Percentiles rank a stretch among this genome's conserved stretches.
Conservation (phyloP, 345 rosid genomes). For the Bruguiera sexangula region DNA sequence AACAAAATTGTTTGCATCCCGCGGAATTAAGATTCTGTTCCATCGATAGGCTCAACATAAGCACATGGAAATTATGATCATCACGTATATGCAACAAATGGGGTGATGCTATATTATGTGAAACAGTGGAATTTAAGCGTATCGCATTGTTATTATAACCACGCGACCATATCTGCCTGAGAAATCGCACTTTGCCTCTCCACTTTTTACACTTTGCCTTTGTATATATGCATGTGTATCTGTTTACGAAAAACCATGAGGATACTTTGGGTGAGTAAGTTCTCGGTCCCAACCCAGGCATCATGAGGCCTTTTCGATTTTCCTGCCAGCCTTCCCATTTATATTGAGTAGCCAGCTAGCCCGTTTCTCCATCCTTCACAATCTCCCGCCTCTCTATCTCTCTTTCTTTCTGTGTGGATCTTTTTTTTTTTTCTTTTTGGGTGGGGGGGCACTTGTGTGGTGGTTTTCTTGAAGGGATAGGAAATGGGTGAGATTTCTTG, state of each 20-base stretch:
- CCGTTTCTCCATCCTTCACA: conserved; percentile 12
- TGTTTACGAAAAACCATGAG: conserved; percentile 22
- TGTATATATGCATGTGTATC: background rate
- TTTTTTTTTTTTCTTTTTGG: too few relatives aligned
- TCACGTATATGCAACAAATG: background rate
- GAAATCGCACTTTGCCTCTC: conserved; percentile 10
- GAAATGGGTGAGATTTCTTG: conserved; percentile 52
- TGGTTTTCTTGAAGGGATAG: background rate
- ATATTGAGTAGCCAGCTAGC: conserved; percentile 20
- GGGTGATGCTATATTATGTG: background rate
- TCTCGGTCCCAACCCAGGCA: background rate
- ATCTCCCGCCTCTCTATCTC: background rate
- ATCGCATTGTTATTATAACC: background rate
- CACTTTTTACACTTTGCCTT: background rate
- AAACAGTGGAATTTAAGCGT: background rate
- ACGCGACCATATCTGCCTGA: conserved; percentile 16
- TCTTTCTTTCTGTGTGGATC: background rate
- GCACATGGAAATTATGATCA: background rate
- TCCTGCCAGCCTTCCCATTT: conserved; percentile 23
- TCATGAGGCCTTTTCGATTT: conserved; percentile 17
- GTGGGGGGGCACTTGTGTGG: background rate
- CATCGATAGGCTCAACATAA: background rate
- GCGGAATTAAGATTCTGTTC: background rate
- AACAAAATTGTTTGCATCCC: too few relatives aligned
- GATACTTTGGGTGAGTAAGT: conserved; percentile 16